Evolutionary conservation across 768 basidiomycete species (phyloP).

Genomic region (Xanthoconium purpureum): DNA sequence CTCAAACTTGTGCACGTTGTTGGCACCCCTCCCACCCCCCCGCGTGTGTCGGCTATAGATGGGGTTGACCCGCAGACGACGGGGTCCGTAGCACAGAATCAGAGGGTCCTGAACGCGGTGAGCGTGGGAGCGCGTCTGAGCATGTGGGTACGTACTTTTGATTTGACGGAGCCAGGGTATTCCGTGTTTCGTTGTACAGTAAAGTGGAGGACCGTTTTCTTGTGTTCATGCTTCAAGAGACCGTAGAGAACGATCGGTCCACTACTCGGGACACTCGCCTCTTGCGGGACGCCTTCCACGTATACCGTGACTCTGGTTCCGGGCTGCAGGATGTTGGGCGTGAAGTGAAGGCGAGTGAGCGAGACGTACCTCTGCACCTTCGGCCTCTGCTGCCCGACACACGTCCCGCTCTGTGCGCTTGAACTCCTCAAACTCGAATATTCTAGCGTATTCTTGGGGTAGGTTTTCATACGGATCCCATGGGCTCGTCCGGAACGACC

Average conservation of each 20-base stretch:
- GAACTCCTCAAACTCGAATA: slow-evolving; percentile 97
- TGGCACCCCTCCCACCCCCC: slow-evolving; percentile 86
- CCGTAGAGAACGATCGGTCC: slow-evolving; percentile 70
- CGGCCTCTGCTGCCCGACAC: slow-evolving; percentile 61
- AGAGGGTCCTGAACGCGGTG: slow-evolving; percentile 67
- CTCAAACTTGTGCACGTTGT: slow-evolving; percentile 98
- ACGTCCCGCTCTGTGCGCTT: slow-evolving; percentile 77
- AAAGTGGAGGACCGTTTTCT: slow-evolving; percentile 89
- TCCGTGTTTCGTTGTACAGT: slow-evolving; percentile 94
- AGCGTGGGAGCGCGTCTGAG: neutral
- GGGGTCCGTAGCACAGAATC: slow-evolving; percentile 84
- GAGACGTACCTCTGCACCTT: slow-evolving; percentile 66
- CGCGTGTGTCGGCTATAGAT: slow-evolving; percentile 89
- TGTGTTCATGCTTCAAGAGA: slow-evolving; percentile 93
- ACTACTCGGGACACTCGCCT: slow-evolving; percentile 38
- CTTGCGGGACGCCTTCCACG: slow-evolving; percentile 71
- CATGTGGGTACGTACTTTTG: slow-evolving; percentile 58
- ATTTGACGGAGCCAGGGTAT: slow-evolving; percentile 81
- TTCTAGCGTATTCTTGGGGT: slow-evolving; percentile 88
- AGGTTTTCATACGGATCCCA: slow-evolving; percentile 99
- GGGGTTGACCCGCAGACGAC: slow-evolving; percentile 80
- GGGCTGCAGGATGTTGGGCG: slow-evolving; percentile 44
- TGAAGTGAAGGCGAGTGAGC: neutral
- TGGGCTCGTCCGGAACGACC: slow-evolving; percentile 89
- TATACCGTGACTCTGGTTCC: slow-evolving; percentile 78